Conservation (phyloP, 768 basidiomycete genomes). For the Suillus brevipes region DNA sequence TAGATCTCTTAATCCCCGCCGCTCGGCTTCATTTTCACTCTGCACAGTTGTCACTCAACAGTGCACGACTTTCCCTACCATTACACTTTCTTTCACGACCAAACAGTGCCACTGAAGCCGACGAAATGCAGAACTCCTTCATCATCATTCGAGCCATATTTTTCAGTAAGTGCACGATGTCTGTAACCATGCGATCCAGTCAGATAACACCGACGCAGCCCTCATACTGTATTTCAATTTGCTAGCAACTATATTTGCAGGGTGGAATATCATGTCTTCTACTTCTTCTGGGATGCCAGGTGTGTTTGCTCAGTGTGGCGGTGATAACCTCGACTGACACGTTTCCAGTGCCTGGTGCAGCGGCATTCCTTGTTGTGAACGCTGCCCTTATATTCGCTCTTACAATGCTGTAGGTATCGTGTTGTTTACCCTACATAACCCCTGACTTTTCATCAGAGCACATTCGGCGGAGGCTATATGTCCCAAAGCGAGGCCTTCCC, state of each 20-base stretch:
- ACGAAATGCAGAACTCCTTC: slow-evolving; percentile 51
- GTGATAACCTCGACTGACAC: slow-evolving; percentile 3
- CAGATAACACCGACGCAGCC: slow-evolving; percentile 18
- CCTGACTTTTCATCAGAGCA: slow-evolving; percentile 18
- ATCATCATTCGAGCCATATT: slow-evolving; percentile 56
- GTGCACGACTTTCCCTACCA: not conserved
- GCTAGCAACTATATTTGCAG: slow-evolving; percentile 54
- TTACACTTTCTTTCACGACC: slow-evolving; percentile 17
- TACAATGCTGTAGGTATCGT: slow-evolving; percentile 30
- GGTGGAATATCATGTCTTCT: slow-evolving; percentile 53
- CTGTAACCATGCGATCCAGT: not conserved
- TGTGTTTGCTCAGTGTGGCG: slow-evolving; percentile 22
- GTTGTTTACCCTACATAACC: not conserved
- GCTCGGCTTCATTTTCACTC: not conserved
- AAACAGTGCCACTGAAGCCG: slow-evolving; percentile 10
- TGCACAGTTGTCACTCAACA: not conserved
- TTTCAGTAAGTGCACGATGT: slow-evolving; percentile 47
- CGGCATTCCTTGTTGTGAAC: slow-evolving; percentile 50
- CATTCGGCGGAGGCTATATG: slow-evolving; percentile 38
- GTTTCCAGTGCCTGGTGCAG: slow-evolving; percentile 45
- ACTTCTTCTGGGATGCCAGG: slow-evolving; percentile 37
- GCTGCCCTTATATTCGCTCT: slow-evolving; percentile 37
- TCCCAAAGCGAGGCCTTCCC: slow-evolving; percentile 39
- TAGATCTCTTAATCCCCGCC: slow-evolving; percentile 1
- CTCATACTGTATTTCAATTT: slow-evolving; percentile 52